phyloP scores from a whole-genome alignment of 495 filamentous ascomycete species.

The Aspergillus coremiiformis region DNA sequence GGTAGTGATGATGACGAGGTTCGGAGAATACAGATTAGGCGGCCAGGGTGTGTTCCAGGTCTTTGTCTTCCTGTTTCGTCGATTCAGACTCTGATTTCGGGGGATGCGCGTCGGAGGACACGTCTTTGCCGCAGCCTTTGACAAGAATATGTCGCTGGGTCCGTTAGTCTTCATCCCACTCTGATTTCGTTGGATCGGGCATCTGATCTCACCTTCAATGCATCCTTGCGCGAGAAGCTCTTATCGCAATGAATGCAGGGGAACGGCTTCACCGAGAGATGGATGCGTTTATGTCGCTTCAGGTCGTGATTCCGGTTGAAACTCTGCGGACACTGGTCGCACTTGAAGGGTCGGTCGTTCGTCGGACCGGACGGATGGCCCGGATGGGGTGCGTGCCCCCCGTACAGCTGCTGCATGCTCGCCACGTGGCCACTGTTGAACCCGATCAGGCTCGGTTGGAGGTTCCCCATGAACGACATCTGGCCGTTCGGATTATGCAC shows the following conservation, averaged over 20 bases:
- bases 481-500: slow-evolving; percentile 63
- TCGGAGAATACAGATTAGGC: background rate
- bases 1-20: background rate
- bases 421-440: slow-evolving; percentile 54
- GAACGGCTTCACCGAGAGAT: slow-evolving; percentile 91
- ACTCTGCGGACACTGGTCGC: slow-evolving; percentile 81
- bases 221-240: slow-evolving; percentile 95
- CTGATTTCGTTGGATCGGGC: no score
- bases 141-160: slow-evolving; percentile 84
- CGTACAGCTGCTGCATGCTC: slow-evolving; percentile 50
- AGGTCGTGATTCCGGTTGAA: slow-evolving; percentile 98
- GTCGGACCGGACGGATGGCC: slow-evolving; percentile 38
- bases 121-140: slow-evolving; percentile 74
- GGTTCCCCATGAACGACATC: slow-evolving; percentile 59
- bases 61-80: slow-evolving; percentile 16
- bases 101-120: slow-evolving; percentile 11
- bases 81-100: background rate
- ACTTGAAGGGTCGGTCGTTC: slow-evolving; percentile 88
- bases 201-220: slow-evolving; percentile 68
- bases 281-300: slow-evolving; percentile 92
- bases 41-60: slow-evolving; percentile 3
- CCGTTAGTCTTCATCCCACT: slow-evolving; percentile 17
- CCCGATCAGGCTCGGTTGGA: slow-evolving; percentile 44
- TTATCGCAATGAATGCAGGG: slow-evolving; percentile 90
- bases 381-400: slow-evolving; percentile 34